Conservation (phyloP, 2,329 filamentous ascomycete genomes). For the Hypoxylon sp. region DNA sequence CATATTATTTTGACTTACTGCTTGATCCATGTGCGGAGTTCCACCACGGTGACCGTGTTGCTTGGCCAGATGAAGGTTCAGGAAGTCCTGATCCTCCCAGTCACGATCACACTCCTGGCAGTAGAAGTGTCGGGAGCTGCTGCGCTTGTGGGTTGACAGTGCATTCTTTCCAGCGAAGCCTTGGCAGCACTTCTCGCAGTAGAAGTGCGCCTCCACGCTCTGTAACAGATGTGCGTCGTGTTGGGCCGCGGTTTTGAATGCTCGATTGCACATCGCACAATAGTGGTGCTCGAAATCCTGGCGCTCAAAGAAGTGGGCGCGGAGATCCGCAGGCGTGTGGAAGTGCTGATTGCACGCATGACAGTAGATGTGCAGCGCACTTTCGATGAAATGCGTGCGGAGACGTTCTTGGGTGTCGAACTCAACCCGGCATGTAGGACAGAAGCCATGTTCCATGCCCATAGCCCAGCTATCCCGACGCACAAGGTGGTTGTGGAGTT, state of each 20-base stretch:
- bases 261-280: too few species aligned
- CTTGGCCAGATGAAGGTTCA: conserved; percentile 6
- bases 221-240: not conserved
- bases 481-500: not conserved
- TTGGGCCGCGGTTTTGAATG: too few species aligned
- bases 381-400: not conserved
- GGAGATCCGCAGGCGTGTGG: not conserved
- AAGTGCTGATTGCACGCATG: not conserved
- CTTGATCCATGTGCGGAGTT: not conserved
- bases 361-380: not conserved
- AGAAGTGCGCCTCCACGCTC: not conserved
- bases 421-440: not conserved
- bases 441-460: not conserved
- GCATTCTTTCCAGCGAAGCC: not conserved
- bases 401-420: not conserved
- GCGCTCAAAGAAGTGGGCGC: not conserved
- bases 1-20: not conserved
- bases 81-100: conserved; percentile 14
- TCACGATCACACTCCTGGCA: conserved; percentile 23
- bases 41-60: not conserved
- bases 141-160: not conserved
- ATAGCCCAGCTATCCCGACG: not conserved
- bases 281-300: not conserved
- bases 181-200: not conserved
- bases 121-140: not conserved